Evolutionary conservation across 2,329 filamentous ascomycete genomes (phyloP), one percentile per base, ranked within the genome.

Genomic region (Zelopaecilomyces penicillatus): DNA sequence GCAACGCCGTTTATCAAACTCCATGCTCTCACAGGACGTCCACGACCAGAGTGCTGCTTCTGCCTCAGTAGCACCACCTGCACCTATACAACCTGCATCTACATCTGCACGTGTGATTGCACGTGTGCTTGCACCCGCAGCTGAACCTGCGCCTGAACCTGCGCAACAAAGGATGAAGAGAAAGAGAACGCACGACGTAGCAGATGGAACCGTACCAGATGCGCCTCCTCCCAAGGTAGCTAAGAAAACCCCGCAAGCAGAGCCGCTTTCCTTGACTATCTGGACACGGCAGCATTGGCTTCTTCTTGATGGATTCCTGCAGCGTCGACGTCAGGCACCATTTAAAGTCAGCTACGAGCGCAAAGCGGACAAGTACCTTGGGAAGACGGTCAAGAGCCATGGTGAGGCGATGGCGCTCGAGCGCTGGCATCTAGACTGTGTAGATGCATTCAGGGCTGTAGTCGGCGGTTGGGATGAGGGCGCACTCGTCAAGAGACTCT

Each of bases 391-490:
- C 45, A 56, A 58, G 27, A 68, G 70, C 29, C 67, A 71, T 32
- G 71, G 67, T 38, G 64, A 69, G 55, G 58, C 60, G 4, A 63
- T 80, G 62, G 49, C 63, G 26, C 62, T 81, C 12, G 68, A 78
- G 58, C 56, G 64, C 45, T 80, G 76, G 76, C 77, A 81, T 47
- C 58, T 80, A 12, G 76, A 80, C 47, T 68, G 78, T 43, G 67
- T 80, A 27, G 71, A 78, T 46, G 75, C 70, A 3, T 80, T 80
- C 53, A 62, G 60, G 45, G 55, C 55, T 9, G 64, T 71, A 46
- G 65, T 76, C 3, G 69, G 68, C 12, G 66, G 63, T 7, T 80
- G 75, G 75, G 68, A 71, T 26, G 75, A 72, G 51, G 61, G 53
- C 6, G 60, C 59, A 8, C 57, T 81, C 5, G 70, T 69, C 7